Conservation (phyloP, 345 rosid species). For the Capsella bursapastoris region DNA sequence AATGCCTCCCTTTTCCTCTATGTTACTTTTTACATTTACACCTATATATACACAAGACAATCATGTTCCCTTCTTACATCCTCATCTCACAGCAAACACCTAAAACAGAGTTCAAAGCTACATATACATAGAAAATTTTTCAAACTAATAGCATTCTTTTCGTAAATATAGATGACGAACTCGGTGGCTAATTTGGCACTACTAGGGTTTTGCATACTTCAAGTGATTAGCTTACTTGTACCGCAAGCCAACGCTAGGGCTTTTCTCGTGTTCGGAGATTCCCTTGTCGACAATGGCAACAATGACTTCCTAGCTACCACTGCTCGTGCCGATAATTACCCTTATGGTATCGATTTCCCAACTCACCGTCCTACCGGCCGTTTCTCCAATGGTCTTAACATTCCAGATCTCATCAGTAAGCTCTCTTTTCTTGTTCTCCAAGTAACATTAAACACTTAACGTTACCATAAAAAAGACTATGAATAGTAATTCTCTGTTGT, state of each 20-base stretch:
- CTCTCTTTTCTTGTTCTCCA: constrained; percentile 18
- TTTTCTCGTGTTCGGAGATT: constrained; percentile 73
- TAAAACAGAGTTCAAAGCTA: constrained; percentile 29
- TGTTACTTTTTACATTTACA: constrained; percentile 14
- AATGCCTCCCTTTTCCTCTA: constrained; percentile 33
- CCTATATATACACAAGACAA: constrained; percentile 28
- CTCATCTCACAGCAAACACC: constrained; percentile 19
- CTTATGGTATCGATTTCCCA: constrained; percentile 88
- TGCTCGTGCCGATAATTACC: constrained; percentile 77
- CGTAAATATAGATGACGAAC: constrained; percentile 20
- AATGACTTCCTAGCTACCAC: constrained; percentile 75
- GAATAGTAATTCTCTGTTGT: constrained; percentile 3
- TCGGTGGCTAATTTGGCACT: constrained; percentile 19
- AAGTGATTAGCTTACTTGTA: constrained; percentile 34
- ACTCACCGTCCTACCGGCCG: constrained; percentile 75
- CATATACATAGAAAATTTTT: not conserved
- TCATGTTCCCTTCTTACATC: constrained; percentile 33
- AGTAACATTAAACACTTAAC: not conserved
- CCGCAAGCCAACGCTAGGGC: constrained; percentile 53
- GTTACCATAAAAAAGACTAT: not conserved
- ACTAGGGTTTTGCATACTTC: constrained; percentile 32
- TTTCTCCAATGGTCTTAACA: constrained; percentile 86
- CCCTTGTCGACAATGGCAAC: constrained; percentile 79
- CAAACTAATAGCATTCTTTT: not conserved
- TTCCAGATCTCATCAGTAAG: constrained; percentile 84